Base-by-base conservation (phyloP, 2,329 filamentous ascomycete species). In the Calonectria multiphialidica region DNA sequence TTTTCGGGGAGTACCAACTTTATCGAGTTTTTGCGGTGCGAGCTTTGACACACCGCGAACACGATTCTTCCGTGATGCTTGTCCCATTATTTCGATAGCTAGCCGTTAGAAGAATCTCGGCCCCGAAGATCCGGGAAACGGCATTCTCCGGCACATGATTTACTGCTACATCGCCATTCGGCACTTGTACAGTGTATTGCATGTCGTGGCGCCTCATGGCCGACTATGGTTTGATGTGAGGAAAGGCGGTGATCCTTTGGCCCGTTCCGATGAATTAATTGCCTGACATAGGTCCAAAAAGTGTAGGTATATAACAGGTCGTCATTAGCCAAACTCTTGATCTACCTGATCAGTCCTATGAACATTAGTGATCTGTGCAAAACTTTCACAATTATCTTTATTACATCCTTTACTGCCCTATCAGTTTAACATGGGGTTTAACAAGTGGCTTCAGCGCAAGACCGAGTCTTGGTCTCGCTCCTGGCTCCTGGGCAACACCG, bases 401-500 rank as follows among this genome's bases (percentile, higher is more conserved):
- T 30, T 30, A 4, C 6, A 30, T 28, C 3, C 13, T 30, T 28
- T 50, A 16, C 47, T 10, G 13, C n/a, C 5, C 12, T 23, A 25
- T 37, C 30, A 45, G 33, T 35, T 30, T 2, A 62, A 44, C 37
- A 71, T 71, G 68, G 45, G 62, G 1, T 13, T 71, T 16, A 67
- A 67, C 25, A 25, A 16, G 16, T 66, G 30, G 33, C n/a, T 71
- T 21, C 23, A 40, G 16, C 44, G 44, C 45, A 44, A 44, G 15
- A 37, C 63, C 3, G 68, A 66, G 53, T 7, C 25, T 5, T 33
- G 45, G 53, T 62, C 68, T 28, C 53, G 37, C 12, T 72, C 69
- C 5, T 72, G 69, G 69, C 49, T 63, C 4, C 40, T 72, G 12
- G 61, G 64, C 65, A 68, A 72, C 23, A 72, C 69, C 28, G 69